Conservation (phyloP, 2,329 filamentous ascomycete species). For the Didymella segeticola region DNA sequence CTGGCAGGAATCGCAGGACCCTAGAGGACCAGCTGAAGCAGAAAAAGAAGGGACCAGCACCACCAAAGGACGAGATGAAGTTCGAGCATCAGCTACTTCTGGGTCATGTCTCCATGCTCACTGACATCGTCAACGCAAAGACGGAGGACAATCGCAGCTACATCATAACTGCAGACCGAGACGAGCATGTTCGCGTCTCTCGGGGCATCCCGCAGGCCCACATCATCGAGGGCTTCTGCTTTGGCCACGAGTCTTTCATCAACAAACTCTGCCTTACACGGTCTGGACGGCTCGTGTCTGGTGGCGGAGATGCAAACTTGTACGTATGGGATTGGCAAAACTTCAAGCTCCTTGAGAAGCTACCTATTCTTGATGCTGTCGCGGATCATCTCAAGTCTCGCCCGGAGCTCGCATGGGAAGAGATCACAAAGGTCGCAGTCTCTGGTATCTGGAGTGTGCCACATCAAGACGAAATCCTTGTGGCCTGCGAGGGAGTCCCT, state of each 20-base stretch:
- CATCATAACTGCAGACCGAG: slow-evolving; percentile 72
- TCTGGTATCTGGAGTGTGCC: slow-evolving; percentile 59
- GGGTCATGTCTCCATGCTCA: slow-evolving; percentile 95
- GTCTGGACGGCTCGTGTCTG: slow-evolving; percentile 76
- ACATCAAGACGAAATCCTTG: slow-evolving; percentile 42
- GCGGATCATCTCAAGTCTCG: slow-evolving; percentile 28
- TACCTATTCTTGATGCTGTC: slow-evolving; percentile 50
- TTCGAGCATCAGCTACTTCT: slow-evolving; percentile 83
- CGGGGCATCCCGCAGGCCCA: slow-evolving; percentile 82
- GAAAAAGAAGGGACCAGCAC: slow-evolving; percentile 49
- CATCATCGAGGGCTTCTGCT: slow-evolving; percentile 86
- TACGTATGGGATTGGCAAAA: slow-evolving; percentile 82
- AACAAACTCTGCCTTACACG: slow-evolving; percentile 73
- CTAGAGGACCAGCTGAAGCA: slow-evolving; percentile 63
- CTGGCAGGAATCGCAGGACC: slow-evolving; percentile 64
- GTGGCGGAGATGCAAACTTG: slow-evolving; percentile 81
- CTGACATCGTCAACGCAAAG: slow-evolving; percentile 68
- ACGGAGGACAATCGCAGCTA: slow-evolving; percentile 61
- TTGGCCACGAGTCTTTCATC: slow-evolving; percentile 87
- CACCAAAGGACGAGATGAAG: slow-evolving; percentile 56
- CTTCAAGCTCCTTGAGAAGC: slow-evolving; percentile 61
- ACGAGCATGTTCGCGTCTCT: slow-evolving; percentile 88
- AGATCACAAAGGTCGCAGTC: slow-evolving; percentile 53
- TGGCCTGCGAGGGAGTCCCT: slow-evolving; percentile 56
- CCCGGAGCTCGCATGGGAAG: slow-evolving; percentile 18